These are phyloP conservation scores for Penicillium olsonii DNA, from an alignment of 2,329 filamentous ascomycete species.

Conservation along the genomic window DNA sequence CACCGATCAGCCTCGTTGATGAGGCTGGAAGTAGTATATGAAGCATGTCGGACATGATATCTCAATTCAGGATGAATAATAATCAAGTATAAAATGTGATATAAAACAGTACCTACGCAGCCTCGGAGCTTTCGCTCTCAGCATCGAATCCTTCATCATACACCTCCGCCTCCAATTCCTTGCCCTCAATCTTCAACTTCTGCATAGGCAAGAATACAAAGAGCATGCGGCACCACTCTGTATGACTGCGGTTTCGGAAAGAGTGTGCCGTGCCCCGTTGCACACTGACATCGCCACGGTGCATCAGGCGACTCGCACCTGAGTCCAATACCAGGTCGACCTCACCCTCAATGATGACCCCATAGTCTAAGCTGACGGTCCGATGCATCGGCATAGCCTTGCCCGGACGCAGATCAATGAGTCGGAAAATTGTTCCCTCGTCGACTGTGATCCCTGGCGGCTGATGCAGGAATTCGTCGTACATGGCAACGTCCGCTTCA, in stretches of 20 bases:
- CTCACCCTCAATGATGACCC: slow-evolving; percentile 40
- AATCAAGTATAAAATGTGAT: no score
- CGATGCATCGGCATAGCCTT: slow-evolving; percentile 39
- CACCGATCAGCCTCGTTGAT: no score
- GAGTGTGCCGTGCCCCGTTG: slow-evolving; percentile 37
- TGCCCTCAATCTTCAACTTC: slow-evolving; percentile 43
- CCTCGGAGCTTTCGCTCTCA: not conserved
- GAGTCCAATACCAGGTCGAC: slow-evolving; percentile 40
- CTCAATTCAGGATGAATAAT: no score
- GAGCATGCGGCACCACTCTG: slow-evolving; percentile 33
- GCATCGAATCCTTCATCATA: slow-evolving; percentile 28
- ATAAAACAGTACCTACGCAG: not conserved
- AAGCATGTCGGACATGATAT: no score
- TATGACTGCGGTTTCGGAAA: slow-evolving; percentile 27
- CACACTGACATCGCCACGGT: slow-evolving; percentile 38
- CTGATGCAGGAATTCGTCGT: slow-evolving; percentile 35
- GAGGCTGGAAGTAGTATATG: no score
- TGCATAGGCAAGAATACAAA: slow-evolving; percentile 36
- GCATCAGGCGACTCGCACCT: slow-evolving; percentile 33
- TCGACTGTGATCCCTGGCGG: slow-evolving; percentile 35
- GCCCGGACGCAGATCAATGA: slow-evolving; percentile 38
- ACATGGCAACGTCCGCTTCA: slow-evolving; percentile 36
- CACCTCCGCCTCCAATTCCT: slow-evolving; percentile 55
- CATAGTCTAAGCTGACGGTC: slow-evolving; percentile 41
- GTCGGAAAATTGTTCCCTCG: slow-evolving; percentile 35